Base-by-base conservation (phyloP, 495 filamentous ascomycete genomes). In the Aspergillus homomorphus region DNA sequence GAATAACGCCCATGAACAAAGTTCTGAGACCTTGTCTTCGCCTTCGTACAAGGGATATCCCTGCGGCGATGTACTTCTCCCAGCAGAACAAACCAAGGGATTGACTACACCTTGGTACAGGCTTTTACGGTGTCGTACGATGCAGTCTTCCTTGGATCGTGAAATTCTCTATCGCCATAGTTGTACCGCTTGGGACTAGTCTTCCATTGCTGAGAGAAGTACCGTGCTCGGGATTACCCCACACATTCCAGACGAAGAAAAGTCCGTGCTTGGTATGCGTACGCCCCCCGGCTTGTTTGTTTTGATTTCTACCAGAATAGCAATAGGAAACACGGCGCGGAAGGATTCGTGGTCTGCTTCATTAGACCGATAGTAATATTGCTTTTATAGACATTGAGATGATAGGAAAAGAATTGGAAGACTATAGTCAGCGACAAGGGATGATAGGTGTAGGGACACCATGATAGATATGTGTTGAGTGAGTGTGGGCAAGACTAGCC, bases 331-430 rank as follows among this genome's bases (percentile, higher is more conserved):
- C 20, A 45, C 19, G 22, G 12, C 45, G 16, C 7, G 22, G n/a
- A 22, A 10, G 33, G 7, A 23, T 54, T 43, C 30, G 22, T 54
- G 45, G 7, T 4, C 26, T 30, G 26, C 4, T 4, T 30, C 26
- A 10, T 10, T 30, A 30, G 26, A 30, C 26, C 26, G 26, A 4
- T 30, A 10, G 10, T 30, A 4, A 10, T 30, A 30, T 30, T 51
- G 23, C 30, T 51, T 51, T 26, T 16, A 28, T 15, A 7, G 24
- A 51, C 14, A 51, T 30, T 30, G 30, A 51, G 22, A 51, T 26
- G n/a, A 30, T 33, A 44, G 23, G 15, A 53, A 43, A 57, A n/a
- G 6, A 30, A 38, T 48, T 3, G 23, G n/a, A 59, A 46, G 24
- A 24, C n/a, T 10, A 49, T n/a, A 38, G 16, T 10, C 19, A 55